These are phyloP conservation scores for Cercospora beticola DNA, from an alignment of 2,329 filamentous ascomycete species.

Conservation along the genomic window DNA sequence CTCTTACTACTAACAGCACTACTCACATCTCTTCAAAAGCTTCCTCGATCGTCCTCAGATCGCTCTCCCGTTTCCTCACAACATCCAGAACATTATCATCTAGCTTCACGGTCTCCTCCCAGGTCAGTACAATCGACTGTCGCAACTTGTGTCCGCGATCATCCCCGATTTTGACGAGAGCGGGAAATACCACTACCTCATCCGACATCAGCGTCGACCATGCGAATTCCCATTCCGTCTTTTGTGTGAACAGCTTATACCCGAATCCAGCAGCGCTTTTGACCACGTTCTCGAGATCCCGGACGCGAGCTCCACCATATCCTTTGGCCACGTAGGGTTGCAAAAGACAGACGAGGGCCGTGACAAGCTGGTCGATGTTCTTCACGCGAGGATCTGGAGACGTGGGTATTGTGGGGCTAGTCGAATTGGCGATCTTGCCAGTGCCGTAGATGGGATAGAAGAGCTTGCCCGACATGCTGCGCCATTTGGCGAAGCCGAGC, in stretches of 20 bases:
- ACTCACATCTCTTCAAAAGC: not conserved
- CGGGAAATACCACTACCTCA: slow-evolving; percentile 25
- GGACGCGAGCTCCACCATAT: slow-evolving; percentile 18
- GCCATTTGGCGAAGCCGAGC: slow-evolving; percentile 20
- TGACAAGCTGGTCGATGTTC: slow-evolving; percentile 19
- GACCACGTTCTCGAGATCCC: slow-evolving; percentile 22
- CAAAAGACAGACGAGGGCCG: slow-evolving; percentile 13
- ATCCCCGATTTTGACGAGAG: slow-evolving; percentile 23
- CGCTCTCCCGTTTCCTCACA: slow-evolving; percentile 13
- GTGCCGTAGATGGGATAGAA: slow-evolving; percentile 14
- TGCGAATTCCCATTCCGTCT: slow-evolving; percentile 25
- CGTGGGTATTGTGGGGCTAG: not conserved
- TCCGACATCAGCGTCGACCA: slow-evolving; percentile 20
- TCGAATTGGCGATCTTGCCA: not conserved
- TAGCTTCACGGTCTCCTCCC: slow-evolving; percentile 16
- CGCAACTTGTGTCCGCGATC: slow-evolving; percentile 19
- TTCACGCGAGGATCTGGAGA: slow-evolving; percentile 14
- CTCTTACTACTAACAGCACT: not conserved
- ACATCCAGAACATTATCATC: slow-evolving; percentile 10
- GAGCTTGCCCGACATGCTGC: slow-evolving; percentile 17
- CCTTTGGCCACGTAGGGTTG: slow-evolving; percentile 20
- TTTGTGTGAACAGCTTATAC: slow-evolving; percentile 24
- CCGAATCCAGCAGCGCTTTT: slow-evolving; percentile 21
- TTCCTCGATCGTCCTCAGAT: slow-evolving; percentile 8
- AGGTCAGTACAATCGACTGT: slow-evolving; percentile 16